phyloP scores from a whole-genome alignment of 192 early-diverging fungal genomes.

The Umbelopsis sp. region DNA sequence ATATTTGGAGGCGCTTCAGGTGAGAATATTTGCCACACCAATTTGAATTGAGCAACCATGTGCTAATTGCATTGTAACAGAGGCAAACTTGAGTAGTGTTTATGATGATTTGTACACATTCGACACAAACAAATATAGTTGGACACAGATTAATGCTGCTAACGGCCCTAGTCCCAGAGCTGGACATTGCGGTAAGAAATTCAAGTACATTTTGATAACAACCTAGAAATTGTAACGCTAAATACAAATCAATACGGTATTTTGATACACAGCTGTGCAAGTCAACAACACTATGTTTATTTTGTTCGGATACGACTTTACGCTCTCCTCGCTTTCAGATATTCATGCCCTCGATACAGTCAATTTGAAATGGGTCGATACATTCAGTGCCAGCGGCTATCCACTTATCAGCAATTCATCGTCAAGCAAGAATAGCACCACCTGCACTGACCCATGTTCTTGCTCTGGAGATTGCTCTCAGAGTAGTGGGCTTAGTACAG shows the following conservation, averaged over 20 bases:
- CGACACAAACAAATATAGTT: neutral
- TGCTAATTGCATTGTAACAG: neutral
- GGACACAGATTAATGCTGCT: neutral
- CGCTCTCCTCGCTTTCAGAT: neutral
- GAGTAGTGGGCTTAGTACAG: neutral
- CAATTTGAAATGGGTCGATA: slow-evolving; percentile 1
- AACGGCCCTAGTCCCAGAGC: slow-evolving; percentile 3
- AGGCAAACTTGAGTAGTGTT: neutral
- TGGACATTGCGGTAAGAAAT: slow-evolving; percentile 2
- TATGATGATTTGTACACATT: neutral
- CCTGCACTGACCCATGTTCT: neutral
- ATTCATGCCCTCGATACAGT: slow-evolving; percentile 8
- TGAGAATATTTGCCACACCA: neutral
- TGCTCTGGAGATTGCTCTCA: neutral
- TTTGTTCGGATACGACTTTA: slow-evolving; percentile 6
- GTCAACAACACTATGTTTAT: slow-evolving; percentile 10
- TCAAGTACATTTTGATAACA: neutral
- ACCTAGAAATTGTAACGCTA: too few species aligned
- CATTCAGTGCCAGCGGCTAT: slow-evolving; percentile 2
- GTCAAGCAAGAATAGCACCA: neutral
- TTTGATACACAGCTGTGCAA: neutral
- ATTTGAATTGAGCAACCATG: neutral
- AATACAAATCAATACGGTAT: too few species aligned
- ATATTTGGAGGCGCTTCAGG: neutral
- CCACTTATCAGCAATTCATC: neutral